These are phyloP conservation scores for Kazachstania sp. DNA, from an alignment of 1,139 yeast genomes.

Conservation along the genomic window DNA sequence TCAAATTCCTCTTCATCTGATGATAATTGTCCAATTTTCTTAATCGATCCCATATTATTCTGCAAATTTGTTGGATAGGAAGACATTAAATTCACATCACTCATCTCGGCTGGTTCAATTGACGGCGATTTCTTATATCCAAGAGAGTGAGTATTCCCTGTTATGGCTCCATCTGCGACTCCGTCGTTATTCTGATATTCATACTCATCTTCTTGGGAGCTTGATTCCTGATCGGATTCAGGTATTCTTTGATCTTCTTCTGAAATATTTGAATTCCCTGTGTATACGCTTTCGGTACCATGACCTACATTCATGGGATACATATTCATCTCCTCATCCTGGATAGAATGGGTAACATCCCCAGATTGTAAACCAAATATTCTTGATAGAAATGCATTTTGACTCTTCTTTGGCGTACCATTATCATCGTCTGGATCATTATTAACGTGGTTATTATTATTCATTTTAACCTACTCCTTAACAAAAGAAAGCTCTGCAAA, in stretches of 20 bases:
- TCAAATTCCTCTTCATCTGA: constrained; percentile 19
- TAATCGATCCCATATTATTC: constrained; percentile 12
- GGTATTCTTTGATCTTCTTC: constrained; percentile 15
- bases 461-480: too few relatives aligned
- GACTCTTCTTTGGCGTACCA: constrained; percentile 9
- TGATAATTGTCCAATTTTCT: constrained; percentile 22
- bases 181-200: too few relatives aligned
- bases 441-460: background rate
- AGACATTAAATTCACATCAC: constrained; percentile 2
- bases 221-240: constrained; percentile 29
- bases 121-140: background rate
- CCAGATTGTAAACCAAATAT: constrained; percentile 35
- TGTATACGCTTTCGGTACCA: background rate
- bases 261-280: constrained; percentile 5
- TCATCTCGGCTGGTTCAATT: background rate
- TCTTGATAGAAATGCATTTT: constrained; percentile 34
- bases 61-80: background rate
- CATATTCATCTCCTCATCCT: constrained; percentile 22
- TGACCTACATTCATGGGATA: constrained; percentile 2
- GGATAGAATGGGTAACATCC: constrained; percentile 22
- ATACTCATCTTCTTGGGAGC: constrained; percentile 14
- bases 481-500: too few relatives aligned
- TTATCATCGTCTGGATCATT: constrained; percentile 3
- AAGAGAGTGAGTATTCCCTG: background rate
- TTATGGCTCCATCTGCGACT: too few relatives aligned